Base-by-base conservation (phyloP, 129 eudicot species). In the Silybum marianum region DNA sequence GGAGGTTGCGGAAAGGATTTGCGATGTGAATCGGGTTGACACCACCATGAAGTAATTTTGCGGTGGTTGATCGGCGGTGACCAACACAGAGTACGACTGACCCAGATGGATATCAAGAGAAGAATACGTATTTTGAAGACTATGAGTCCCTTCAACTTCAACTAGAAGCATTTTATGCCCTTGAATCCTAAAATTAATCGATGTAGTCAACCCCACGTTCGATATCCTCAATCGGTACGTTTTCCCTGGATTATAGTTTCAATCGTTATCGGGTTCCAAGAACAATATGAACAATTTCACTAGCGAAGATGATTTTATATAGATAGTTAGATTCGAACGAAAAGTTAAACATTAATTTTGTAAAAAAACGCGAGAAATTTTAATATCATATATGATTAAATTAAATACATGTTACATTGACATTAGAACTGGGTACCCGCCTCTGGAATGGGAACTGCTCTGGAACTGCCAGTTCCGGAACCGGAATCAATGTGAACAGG, bases 101-200 rank as follows among this genome's bases (percentile, higher is more conserved):
- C 95, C 95, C 46, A 91, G 34, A 81, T 91, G 95, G 51, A 91
- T 83, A 69, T 91, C 95, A 9, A 91, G 89, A 32, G 95, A 88
- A 6, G 79, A 71, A 69, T 91, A 91, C 7, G 92, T 85, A 68
- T 86, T 88, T 23, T 91, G 95, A 48, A 91, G 86, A 36, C 92
- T 81, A 48, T 91, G 95, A 22, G 95, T 88, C 39, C 95, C 95
- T 83, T 91, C 95, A 0, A 73, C 87, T 63, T 91, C 95, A 78
- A 91, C 92, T 21, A 91, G 75, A 28, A 83, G 54, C 95, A 91
- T 88, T 46, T 91, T 85, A 75, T 91, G 95, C 28, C 92, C 95
- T 28, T 91, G 88, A 62, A 91, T 87, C 82, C 95, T 78, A 54
- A 91, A 91, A 46, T 91, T 91, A 74, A 91, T 87, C 16, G 95